Evolutionary conservation across 768 basidiomycete species (phyloP).

Genomic region (Macrocybe gigantea): DNA sequence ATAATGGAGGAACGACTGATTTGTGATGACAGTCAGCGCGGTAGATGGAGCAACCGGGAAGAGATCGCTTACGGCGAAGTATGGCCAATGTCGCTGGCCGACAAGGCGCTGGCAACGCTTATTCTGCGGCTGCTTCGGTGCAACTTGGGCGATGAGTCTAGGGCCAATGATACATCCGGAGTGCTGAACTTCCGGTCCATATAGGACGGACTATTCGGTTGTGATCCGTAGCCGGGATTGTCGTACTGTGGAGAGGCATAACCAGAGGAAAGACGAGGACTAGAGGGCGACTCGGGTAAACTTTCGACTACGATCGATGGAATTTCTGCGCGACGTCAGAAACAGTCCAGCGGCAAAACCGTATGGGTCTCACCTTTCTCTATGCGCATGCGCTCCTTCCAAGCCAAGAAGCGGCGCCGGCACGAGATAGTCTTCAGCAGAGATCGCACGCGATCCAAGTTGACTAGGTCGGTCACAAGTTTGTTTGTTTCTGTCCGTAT

Average conservation of each 20-base stretch:
- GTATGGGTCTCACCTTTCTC: constrained; percentile 29
- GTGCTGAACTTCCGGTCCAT: constrained; percentile 25
- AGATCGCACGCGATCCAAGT: constrained; percentile 79
- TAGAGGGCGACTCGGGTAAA: constrained; percentile 47
- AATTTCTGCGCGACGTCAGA: constrained; percentile 38
- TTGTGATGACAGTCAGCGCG: constrained; percentile 1
- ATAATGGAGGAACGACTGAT: constrained; percentile 32
- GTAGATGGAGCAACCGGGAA: background rate
- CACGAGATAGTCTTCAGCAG: constrained; percentile 70
- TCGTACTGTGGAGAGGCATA: background rate
- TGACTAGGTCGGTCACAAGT: constrained; percentile 77
- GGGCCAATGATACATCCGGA: constrained; percentile 41
- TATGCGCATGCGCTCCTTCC: constrained; percentile 36
- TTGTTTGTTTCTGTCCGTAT: constrained; percentile 70
- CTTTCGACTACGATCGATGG: constrained; percentile 67
- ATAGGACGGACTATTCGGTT: too few species aligned
- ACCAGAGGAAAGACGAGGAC: constrained; percentile 32
- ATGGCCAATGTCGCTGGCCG: constrained; percentile 36
- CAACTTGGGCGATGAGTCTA: constrained; percentile 39
- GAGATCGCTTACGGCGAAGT: constrained; percentile 34
- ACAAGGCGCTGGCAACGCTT: constrained; percentile 58
- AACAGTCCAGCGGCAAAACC: background rate
- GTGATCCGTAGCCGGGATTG: background rate
- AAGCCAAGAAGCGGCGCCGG: constrained; percentile 60
- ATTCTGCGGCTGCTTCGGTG: constrained; percentile 48